These are phyloP conservation scores for Phaffia rhodozyma DNA, from an alignment of 1,284 basidiomycete species.

Conservation along the genomic window DNA sequence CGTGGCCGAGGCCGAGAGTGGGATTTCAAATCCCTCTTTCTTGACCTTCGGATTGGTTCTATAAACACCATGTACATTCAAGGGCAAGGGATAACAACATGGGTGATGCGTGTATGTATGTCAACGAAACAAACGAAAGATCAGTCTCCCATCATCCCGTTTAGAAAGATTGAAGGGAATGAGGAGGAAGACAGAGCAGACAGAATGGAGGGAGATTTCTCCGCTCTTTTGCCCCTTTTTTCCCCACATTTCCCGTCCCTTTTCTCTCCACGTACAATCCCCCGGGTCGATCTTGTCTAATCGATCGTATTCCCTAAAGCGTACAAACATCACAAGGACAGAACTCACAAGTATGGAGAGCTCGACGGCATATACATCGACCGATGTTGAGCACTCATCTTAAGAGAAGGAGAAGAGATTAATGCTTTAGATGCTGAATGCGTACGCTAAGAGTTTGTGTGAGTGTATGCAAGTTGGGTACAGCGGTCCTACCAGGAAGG, in stretches of 20 bases:
- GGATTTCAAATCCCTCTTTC: slow-evolving; percentile 10
- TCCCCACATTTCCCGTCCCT: too few relatives aligned
- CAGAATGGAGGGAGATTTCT: neutral
- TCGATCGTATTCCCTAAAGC: too few relatives aligned
- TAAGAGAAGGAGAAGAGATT: too few relatives aligned
- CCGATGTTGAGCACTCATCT: neutral
- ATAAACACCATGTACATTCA: neutral
- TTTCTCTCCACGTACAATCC: too few relatives aligned
- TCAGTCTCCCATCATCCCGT: neutral
- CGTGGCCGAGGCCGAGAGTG: neutral
- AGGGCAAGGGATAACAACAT: neutral
- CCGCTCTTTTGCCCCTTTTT: too few relatives aligned
- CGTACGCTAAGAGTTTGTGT: too few relatives aligned
- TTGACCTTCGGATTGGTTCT: slow-evolving; percentile 6
- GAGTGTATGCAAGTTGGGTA: too few relatives aligned
- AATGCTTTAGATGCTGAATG: too few relatives aligned
- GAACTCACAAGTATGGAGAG: slow-evolving; percentile 4
- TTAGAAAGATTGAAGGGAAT: neutral
- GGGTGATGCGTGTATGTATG: too few relatives aligned
- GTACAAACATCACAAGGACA: neutral
- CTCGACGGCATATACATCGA: slow-evolving; percentile 11
- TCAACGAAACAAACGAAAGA: neutral
- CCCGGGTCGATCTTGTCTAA: too few relatives aligned
- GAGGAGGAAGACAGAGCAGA: neutral
- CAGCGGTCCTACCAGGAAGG: too few relatives aligned